Percentiles rank a stretch among this genome's conserved stretches.
Conservation (phyloP, 495 filamentous ascomycete genomes). For the Bathelium albidoporum region DNA sequence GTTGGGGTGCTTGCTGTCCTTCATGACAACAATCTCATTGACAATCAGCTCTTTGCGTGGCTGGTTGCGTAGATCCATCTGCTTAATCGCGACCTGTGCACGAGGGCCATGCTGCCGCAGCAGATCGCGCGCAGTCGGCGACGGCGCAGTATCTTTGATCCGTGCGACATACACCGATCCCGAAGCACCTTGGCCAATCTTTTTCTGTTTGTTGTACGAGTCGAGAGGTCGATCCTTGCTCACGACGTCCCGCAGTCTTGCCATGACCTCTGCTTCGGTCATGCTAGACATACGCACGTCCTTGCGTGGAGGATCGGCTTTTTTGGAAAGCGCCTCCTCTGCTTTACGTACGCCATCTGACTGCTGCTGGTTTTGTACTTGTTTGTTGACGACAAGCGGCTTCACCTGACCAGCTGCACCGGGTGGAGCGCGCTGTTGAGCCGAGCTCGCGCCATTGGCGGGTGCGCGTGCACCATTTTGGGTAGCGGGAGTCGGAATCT, state of each 20-base stretch:
- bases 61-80: constrained; percentile 97
- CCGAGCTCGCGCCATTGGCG: background rate
- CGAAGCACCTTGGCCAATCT: constrained; percentile 96
- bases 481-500: background rate
- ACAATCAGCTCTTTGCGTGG: constrained; percentile 97
- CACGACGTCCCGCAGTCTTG: constrained; percentile 81
- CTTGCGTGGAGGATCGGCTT: constrained; percentile 70
- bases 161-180: constrained; percentile 97
- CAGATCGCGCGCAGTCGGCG: constrained; percentile 53
- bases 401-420: background rate
- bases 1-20: constrained; percentile 93
- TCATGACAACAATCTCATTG: constrained; percentile 99
- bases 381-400: constrained; percentile 6
- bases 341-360: constrained; percentile 24
- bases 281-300: constrained; percentile 95
- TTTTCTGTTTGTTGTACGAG: constrained; percentile 96
- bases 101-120: constrained; percentile 58
- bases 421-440: background rate
- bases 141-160: constrained; percentile 64
- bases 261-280: constrained; percentile 95
- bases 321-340: constrained; percentile 73
- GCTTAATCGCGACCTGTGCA: constrained; percentile 88
- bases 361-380: constrained; percentile 14
- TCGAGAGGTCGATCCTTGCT: constrained; percentile 84
- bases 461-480: background rate